These are phyloP conservation scores for Penicillium canariense DNA, from an alignment of 495 filamentous ascomycete species.

Conservation along the genomic window DNA sequence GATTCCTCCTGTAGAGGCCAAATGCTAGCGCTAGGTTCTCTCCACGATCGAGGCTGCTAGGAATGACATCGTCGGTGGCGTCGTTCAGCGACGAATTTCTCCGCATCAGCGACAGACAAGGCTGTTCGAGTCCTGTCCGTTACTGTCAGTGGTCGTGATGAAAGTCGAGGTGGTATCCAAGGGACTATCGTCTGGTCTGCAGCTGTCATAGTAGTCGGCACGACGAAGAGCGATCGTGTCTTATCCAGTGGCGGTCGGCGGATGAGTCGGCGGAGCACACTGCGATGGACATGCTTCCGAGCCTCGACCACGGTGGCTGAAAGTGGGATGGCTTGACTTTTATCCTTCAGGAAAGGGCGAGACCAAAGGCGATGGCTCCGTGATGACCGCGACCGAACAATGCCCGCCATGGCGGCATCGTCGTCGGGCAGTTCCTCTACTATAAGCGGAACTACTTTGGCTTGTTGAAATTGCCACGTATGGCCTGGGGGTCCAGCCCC, in stretches of 20 bases:
- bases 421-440: conserved; percentile 22
- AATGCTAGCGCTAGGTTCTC: conserved; percentile 36
- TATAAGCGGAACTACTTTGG: conserved; percentile 19
- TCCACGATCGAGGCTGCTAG: conserved; percentile 44
- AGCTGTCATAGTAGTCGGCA: conserved; percentile 27
- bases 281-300: conserved; percentile 20
- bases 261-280: conserved; percentile 31
- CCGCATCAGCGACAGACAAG: conserved; percentile 4
- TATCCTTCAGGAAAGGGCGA: conserved; percentile 3
- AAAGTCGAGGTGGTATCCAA: conserved; percentile 20
- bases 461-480: conserved; percentile 17
- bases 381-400: conserved; percentile 24
- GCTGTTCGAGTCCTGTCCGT: not conserved
- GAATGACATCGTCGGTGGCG: conserved; percentile 44
- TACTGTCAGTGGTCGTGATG: conserved; percentile 12
- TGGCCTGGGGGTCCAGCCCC: not conserved
- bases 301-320: conserved; percentile 16
- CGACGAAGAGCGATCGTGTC: conserved; percentile 33
- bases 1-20: conserved; percentile 39
- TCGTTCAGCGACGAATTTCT: conserved; percentile 20
- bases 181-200: conserved; percentile 25
- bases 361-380: conserved; percentile 28
- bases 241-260: conserved; percentile 38
- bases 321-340: conserved; percentile 9
- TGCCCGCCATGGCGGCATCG: conserved; percentile 37